phyloP scores from a whole-genome alignment of 495 filamentous ascomycete genomes.

The Daldinia loculata region DNA sequence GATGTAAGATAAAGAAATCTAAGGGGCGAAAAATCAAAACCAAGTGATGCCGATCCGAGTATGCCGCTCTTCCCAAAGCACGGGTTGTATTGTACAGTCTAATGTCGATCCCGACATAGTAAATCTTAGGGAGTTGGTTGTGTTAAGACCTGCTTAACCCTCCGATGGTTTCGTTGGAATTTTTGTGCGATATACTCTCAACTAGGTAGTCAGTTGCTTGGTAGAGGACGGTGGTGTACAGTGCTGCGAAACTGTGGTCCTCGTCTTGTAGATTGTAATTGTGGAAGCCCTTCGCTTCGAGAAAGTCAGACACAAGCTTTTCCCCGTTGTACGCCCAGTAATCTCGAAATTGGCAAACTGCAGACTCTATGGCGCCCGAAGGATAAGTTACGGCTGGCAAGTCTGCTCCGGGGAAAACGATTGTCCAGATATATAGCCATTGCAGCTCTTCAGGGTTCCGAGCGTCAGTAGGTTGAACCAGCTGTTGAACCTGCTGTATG shows the following conservation, averaged over 20 bases:
- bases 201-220: slow-evolving; percentile 11
- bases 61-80: no score
- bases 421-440: slow-evolving; percentile 37
- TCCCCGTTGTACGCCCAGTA: slow-evolving; percentile 35
- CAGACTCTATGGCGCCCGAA: slow-evolving; percentile 7
- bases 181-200: not conserved
- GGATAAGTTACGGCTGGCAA: slow-evolving; percentile 1
- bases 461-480: slow-evolving; percentile 12
- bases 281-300: slow-evolving; percentile 2
- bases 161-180: not conserved
- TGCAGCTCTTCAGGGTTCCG: slow-evolving; percentile 15
- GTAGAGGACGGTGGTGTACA: slow-evolving; percentile 1
- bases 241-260: not conserved
- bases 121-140: no score
- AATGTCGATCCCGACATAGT: no score
- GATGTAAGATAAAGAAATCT: no score
- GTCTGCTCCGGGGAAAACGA: slow-evolving; percentile 30
- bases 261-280: slow-evolving; percentile 5
- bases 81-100: not conserved
- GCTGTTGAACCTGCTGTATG: slow-evolving; percentile 28
- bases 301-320: slow-evolving; percentile 21
- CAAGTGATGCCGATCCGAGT: no score
- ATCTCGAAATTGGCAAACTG: slow-evolving; percentile 26
- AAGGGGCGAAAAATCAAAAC: no score
- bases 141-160: not conserved